Evolutionary conservation across 176 grass and related monocot genomes (phyloP).

Genomic region (Cenchrus americanus): DNA sequence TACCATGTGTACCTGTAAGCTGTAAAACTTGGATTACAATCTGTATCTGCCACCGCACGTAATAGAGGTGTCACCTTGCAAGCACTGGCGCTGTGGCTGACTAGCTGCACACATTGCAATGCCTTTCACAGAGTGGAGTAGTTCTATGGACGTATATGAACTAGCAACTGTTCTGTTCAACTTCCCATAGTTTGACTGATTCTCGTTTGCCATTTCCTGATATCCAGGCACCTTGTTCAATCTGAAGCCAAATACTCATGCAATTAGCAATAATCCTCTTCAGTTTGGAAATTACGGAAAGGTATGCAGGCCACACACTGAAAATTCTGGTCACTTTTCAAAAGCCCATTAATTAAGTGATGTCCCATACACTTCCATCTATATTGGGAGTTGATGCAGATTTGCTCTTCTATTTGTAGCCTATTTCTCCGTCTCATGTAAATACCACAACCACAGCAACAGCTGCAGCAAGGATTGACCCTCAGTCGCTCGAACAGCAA

Average conservation of each 20-base stretch:
- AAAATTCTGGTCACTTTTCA: not conserved
- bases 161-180: slow-evolving; percentile 5
- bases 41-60: not conserved
- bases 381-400: slow-evolving; percentile 8
- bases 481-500: slow-evolving; percentile 46
- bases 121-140: not conserved
- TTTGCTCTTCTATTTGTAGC: slow-evolving; percentile 41
- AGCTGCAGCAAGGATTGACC: slow-evolving; percentile 37
- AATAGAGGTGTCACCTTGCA: not conserved
- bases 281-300: slow-evolving; percentile 62
- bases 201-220: slow-evolving; percentile 23
- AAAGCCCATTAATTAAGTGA: slow-evolving; percentile 12
- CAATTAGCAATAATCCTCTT: slow-evolving; percentile 52
- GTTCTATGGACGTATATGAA: slow-evolving; percentile 16
- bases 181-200: slow-evolving; percentile 1
- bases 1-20: not conserved
- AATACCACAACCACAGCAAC: slow-evolving; percentile 35
- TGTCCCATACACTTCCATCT: slow-evolving; percentile 18
- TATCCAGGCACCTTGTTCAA: slow-evolving; percentile 63
- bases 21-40: slow-evolving; percentile 16
- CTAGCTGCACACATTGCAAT: not conserved
- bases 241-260: slow-evolving; percentile 58
- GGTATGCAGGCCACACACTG: slow-evolving; percentile 45
- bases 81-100: not conserved
- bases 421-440: slow-evolving; percentile 44